Base-by-base conservation (phyloP, 2,329 filamentous ascomycete genomes). In the Cephalotrichum gorgonifer region DNA sequence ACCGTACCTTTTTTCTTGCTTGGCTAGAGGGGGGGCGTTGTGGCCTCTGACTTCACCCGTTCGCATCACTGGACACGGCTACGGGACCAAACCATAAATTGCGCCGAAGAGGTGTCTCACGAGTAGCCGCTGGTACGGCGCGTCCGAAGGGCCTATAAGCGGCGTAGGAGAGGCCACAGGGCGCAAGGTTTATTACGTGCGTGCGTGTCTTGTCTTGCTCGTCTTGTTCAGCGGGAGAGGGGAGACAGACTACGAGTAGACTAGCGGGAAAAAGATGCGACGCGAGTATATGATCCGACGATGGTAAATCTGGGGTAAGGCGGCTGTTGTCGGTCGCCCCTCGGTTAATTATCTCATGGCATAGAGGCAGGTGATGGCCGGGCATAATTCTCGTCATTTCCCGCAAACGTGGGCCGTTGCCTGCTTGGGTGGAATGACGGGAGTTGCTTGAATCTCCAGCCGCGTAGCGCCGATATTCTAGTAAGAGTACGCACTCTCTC, bases 41-140 rank as follows among this genome's bases (percentile, higher is more conserved):
- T n/a, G 30, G 30, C 12, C 30, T 33, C 30, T 33, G 12, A 15
- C 12, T 33, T 39, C 30, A 23, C n/a, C 6, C 30, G 30, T 6
- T 14, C 46, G 20, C 23, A 42, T 48, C 46, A 48, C 38, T 35
- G 46, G 46, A 48, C 38, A 30, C 46, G 46, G 46, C 42, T 26
- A 30, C 46, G 46, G 46, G 46, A 48, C 46, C 35, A 48, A 33
- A 42, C 46, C 27, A 30, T 38, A 25, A 42, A 42, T 48, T 48
- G 46, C 46, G 35, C 46, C 46, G 35, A 42, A 28, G 26, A 15
- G n/a, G 15, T 26, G 38, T 48, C 6, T 31, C 44, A 47, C 44
- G 33, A 47, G 44, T 20, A n/a, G n/a, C n/a, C n/a, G n/a, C n/a
- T n/a, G n/a, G n/a, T n/a, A n/a, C 33, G 12, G 27, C 12, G 6